Percentiles rank a stretch among this genome's conserved stretches.
phyloP scores from a whole-genome alignment of 106 monocot species.

The Ottelia alismoides region DNA sequence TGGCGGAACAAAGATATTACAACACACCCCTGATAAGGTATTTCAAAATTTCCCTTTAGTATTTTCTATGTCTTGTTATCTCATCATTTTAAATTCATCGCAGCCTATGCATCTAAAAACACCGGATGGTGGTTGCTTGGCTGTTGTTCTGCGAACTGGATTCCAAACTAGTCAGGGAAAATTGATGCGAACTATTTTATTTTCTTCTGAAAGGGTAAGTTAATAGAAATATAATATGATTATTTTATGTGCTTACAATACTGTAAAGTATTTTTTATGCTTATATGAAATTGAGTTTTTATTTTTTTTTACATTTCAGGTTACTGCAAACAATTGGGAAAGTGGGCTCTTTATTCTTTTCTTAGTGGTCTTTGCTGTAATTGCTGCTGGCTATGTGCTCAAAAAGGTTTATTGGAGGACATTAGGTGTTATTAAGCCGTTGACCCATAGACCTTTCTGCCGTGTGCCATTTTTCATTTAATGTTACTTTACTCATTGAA shows the following conservation, averaged over 20 bases:
- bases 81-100: neutral
- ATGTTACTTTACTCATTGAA: slow-evolving; percentile 14
- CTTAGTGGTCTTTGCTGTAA: slow-evolving; percentile 91
- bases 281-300: neutral
- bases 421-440: too few species aligned
- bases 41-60: neutral
- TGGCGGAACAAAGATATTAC: slow-evolving; percentile 98
- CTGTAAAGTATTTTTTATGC: neutral
- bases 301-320: slow-evolving; percentile 37
- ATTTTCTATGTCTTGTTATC: neutral
- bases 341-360: slow-evolving; percentile 97
- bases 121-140: slow-evolving; percentile 97
- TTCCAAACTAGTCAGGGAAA: slow-evolving; percentile 99
- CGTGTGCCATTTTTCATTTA: neutral
- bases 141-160: slow-evolving; percentile 88
- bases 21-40: slow-evolving; percentile 97
- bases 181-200: slow-evolving; percentile 95
- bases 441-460: too few species aligned
- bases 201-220: slow-evolving; percentile 91
- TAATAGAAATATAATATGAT: too few species aligned
- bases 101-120: slow-evolving; percentile 69
- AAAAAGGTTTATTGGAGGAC: slow-evolving; percentile 74
- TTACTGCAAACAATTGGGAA: slow-evolving; percentile 97
- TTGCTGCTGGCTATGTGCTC: slow-evolving; percentile 99
- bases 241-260: neutral